Percentiles rank a stretch among this genome's conserved stretches.
Evolutionary conservation across 345 rosid species (phyloP).

Genomic region (Anacardium occidentale): DNA sequence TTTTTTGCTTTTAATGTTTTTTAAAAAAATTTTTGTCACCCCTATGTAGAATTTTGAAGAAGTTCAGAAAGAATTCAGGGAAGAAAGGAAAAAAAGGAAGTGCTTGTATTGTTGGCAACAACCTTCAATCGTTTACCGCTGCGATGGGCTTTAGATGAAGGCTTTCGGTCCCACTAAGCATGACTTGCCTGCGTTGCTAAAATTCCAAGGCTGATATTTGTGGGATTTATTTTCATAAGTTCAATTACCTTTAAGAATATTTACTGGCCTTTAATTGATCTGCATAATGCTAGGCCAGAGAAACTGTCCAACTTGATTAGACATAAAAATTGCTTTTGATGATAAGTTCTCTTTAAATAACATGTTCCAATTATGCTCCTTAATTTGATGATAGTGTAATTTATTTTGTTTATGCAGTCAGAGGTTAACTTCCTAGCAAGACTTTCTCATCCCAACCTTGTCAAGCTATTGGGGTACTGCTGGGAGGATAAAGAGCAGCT

Average conservation of each 20-base stretch:
- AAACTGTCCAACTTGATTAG: not conserved
- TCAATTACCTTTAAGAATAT: not conserved
- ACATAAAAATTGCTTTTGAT: not conserved
- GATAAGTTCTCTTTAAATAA: not conserved
- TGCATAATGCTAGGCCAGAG: not conserved
- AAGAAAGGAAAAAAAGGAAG: not conserved
- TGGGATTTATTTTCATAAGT: not conserved
- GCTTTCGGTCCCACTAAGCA: slow-evolving; percentile 15
- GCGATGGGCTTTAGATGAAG: not conserved
- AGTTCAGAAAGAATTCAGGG: not conserved
- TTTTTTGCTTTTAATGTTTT: no score
- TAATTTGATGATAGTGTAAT: slow-evolving; percentile 10
- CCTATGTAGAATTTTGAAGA: not conserved
- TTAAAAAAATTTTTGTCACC: not conserved
- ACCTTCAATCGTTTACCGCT: slow-evolving; percentile 7
- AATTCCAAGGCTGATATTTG: not conserved
- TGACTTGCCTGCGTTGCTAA: slow-evolving; percentile 11
- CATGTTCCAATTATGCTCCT: not conserved
- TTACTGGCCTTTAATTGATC: not conserved
- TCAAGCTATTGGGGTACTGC: slow-evolving; percentile 74
- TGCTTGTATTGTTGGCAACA: not conserved
- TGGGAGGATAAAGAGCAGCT: slow-evolving; percentile 71
- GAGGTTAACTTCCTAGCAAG: slow-evolving; percentile 80
- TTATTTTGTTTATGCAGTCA: slow-evolving; percentile 45
- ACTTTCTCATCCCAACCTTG: slow-evolving; percentile 79